Percentiles rank a stretch among this genome's conserved stretches.
phyloP scores from a whole-genome alignment of 768 basidiomycete genomes.

The Agaricus subrufescens region DNA sequence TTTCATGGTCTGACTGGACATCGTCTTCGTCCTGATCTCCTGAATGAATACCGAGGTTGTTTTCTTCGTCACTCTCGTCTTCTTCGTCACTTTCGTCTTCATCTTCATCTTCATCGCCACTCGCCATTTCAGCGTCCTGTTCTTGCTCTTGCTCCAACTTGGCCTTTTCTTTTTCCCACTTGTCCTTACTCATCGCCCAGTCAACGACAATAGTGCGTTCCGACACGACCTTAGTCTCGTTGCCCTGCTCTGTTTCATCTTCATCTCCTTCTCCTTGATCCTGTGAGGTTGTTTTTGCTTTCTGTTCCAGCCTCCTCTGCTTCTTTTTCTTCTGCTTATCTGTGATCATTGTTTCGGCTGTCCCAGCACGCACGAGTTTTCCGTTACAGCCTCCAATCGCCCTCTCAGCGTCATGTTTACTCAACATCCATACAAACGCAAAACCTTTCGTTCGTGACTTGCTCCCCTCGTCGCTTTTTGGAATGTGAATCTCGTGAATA shows the following conservation, averaged over 20 bases:
- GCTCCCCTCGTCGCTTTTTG: constrained; percentile 30
- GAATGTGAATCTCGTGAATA: constrained; percentile 81
- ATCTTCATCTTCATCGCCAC: constrained; percentile 22
- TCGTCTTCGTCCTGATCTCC: constrained; percentile 36
- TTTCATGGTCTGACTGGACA: constrained; percentile 31
- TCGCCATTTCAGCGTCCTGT: constrained; percentile 33
- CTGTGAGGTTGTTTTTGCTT: constrained; percentile 34
- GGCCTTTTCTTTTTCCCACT: constrained; percentile 79
- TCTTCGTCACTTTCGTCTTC: constrained; percentile 17
- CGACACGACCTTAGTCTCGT: constrained; percentile 30
- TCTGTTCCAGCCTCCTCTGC: constrained; percentile 50
- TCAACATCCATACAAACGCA: constrained; percentile 93
- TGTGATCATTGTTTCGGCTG: constrained; percentile 47
- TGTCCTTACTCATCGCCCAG: constrained; percentile 93
- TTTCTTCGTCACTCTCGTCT: constrained; percentile 26
- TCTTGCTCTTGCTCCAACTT: constrained; percentile 38
- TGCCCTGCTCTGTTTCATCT: constrained; percentile 22
- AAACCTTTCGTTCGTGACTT: constrained; percentile 65
- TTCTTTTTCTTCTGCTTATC: constrained; percentile 71
- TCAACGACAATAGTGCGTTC: constrained; percentile 86
- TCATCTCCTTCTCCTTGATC: constrained; percentile 24
- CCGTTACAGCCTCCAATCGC: constrained; percentile 82
- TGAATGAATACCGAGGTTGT: constrained; percentile 38
- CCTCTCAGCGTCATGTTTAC: constrained; percentile 76
- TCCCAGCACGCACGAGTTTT: constrained; percentile 58